A percentile compares a stretch with the other conserved stretches of the same genome.
Conservation (phyloP, 2,329 filamentous ascomycete species). For the Colletotrichum tamarilloi region DNA sequence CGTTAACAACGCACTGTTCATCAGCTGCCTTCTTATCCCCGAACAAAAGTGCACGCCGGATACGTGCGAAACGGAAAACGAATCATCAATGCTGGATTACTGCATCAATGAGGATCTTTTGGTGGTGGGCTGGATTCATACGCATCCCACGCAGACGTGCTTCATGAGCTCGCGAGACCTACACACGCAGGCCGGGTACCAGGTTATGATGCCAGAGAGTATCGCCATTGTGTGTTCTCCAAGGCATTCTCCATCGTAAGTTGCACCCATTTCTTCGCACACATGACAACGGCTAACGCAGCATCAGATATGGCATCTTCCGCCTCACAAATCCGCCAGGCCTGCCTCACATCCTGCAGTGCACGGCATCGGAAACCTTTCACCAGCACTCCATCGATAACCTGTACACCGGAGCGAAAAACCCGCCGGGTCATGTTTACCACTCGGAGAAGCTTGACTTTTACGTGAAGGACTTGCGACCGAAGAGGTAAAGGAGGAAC, state of each 20-base stretch:
- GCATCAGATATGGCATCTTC: constrained; percentile 84
- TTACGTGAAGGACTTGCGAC: constrained; percentile 65
- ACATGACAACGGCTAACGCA: constrained; percentile 4
- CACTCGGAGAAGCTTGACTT: constrained; percentile 74
- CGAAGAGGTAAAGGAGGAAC: constrained; percentile 36
- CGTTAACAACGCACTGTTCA: constrained; percentile 93
- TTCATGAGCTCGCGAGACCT: constrained; percentile 97
- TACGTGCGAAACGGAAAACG: constrained; percentile 94
- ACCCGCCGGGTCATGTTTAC: constrained; percentile 76
- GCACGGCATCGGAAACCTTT: constrained; percentile 82
- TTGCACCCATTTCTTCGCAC: constrained; percentile 38
- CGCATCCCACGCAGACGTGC: constrained; percentile 94
- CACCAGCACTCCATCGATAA: constrained; percentile 77
- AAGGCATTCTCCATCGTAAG: constrained; percentile 79
- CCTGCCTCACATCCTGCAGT: constrained; percentile 84
- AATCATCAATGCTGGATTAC: constrained; percentile 86
- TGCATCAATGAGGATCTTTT: constrained; percentile 86
- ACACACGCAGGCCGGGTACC: constrained; percentile 94
- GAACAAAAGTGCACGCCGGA: constrained; percentile 91
- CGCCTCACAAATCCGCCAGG: constrained; percentile 93
- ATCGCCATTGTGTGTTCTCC: constrained; percentile 98
- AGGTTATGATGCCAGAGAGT: constrained; percentile 95
- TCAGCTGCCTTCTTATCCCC: constrained; percentile 88
- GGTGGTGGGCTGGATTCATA: constrained; percentile 97
- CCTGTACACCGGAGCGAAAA: constrained; percentile 80